Evolutionary conservation across 768 basidiomycete species (phyloP).

Genomic region (Xerocomus potaroensis): DNA sequence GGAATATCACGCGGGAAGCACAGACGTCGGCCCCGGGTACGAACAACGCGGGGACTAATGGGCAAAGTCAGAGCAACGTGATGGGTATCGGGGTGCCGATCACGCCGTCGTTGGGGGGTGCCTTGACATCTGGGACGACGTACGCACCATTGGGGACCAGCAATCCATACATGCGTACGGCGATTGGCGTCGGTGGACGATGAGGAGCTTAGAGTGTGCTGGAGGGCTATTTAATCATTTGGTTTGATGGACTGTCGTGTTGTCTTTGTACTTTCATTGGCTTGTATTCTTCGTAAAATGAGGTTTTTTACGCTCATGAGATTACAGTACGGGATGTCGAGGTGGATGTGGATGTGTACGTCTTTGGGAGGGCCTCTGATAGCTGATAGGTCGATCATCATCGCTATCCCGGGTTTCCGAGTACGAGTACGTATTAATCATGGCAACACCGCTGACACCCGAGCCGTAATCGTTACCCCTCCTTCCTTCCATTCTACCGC

Average conservation of each 20-base stretch:
- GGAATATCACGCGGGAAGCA: constrained; percentile 42
- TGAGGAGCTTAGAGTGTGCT: too few species aligned
- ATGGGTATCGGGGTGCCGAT: constrained; percentile 46
- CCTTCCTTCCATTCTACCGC: too few species aligned
- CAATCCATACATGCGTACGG: constrained; percentile 62
- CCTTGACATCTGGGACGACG: constrained; percentile 45
- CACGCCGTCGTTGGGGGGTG: constrained; percentile 35
- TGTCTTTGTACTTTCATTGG: constrained; percentile 32
- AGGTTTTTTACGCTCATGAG: too few species aligned
- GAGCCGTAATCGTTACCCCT: too few species aligned
- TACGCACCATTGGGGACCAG: constrained; percentile 58
- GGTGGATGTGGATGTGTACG: too few species aligned
- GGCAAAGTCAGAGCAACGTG: constrained; percentile 33
- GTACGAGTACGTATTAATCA: too few species aligned
- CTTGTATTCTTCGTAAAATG: constrained; percentile 21
- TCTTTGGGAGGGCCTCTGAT: too few species aligned
- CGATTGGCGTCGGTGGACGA: constrained; percentile 51
- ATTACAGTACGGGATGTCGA: too few species aligned
- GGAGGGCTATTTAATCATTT: constrained; percentile 18
- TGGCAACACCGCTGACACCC: too few species aligned
- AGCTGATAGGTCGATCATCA: too few species aligned
- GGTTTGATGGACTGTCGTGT: constrained; percentile 17
- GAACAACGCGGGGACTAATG: neutral
- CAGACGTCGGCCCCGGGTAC: constrained; percentile 54
- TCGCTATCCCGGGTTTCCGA: too few species aligned